phyloP scores from a whole-genome alignment of 2,329 filamentous ascomycete genomes.

The Stylonectria norvegica region DNA sequence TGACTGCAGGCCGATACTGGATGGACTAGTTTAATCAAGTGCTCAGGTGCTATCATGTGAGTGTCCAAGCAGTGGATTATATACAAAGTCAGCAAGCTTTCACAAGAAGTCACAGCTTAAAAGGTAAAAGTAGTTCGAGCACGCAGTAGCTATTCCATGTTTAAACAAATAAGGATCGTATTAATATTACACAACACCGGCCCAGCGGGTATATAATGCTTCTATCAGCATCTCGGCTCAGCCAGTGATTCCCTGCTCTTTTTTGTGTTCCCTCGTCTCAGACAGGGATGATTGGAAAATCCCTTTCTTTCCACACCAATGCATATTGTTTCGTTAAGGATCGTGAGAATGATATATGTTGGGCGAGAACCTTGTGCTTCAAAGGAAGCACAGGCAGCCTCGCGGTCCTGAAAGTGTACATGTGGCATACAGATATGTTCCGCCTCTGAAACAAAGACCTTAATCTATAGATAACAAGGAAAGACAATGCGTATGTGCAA shows the following conservation, averaged over 20 bases:
- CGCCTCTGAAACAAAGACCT: slow-evolving; percentile 24
- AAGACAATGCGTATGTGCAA: slow-evolving; percentile 20
- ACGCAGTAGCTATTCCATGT: slow-evolving; percentile 13
- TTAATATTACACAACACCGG: slow-evolving; percentile 35
- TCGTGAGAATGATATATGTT: slow-evolving; percentile 52
- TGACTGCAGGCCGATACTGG: too few species aligned
- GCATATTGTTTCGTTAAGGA: slow-evolving; percentile 49
- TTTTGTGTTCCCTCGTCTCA: slow-evolving; percentile 18
- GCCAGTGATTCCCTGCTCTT: slow-evolving; percentile 23
- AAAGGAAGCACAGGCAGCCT: slow-evolving; percentile 14
- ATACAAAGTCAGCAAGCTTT: too few species aligned
- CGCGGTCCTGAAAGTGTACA: slow-evolving; percentile 20
- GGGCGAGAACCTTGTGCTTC: slow-evolving; percentile 13
- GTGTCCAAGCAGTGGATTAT: too few species aligned
- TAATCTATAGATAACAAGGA: slow-evolving; percentile 26
- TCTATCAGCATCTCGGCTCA: slow-evolving; percentile 28
- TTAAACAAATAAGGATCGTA: slow-evolving; percentile 21
- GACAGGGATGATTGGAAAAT: slow-evolving; percentile 12
- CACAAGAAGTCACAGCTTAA: too few species aligned
- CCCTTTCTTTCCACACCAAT: slow-evolving; percentile 28
- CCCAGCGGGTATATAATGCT: slow-evolving; percentile 30
- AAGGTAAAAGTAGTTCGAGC: slow-evolving; percentile 6
- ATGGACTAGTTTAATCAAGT: too few species aligned
- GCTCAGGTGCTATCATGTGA: too few species aligned
- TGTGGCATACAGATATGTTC: slow-evolving; percentile 22